Evolutionary conservation across 345 rosid species (phyloP).

Genomic region (Dipteronia sinensis): DNA sequence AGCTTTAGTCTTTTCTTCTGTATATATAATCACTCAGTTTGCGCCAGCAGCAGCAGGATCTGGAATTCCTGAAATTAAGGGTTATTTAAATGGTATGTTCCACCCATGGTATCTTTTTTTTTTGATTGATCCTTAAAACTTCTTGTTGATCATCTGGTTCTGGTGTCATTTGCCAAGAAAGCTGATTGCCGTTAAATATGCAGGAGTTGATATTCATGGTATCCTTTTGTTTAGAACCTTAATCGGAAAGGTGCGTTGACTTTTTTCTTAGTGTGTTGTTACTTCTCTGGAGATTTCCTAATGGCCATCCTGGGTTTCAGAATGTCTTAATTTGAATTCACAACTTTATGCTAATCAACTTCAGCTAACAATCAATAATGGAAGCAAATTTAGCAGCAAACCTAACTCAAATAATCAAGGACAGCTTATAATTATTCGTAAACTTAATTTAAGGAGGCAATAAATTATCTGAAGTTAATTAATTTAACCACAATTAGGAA

Average conservation of each 20-base stretch:
- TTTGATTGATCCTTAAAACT: background rate
- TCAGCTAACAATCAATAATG: background rate
- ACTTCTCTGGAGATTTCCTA: background rate
- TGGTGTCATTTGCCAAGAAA: slow-evolving; percentile 9
- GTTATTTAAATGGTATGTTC: slow-evolving; percentile 85
- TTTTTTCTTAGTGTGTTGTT: slow-evolving; percentile 13
- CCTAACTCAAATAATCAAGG: background rate
- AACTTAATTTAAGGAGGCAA: background rate
- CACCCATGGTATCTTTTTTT: background rate
- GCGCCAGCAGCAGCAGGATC: slow-evolving; percentile 99
- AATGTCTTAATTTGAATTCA: background rate
- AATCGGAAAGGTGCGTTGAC: slow-evolving; percentile 78
- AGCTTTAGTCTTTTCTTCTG: slow-evolving; percentile 86
- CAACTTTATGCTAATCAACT: background rate
- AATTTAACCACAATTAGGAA: background rate
- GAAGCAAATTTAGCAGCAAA: background rate
- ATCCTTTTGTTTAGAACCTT: slow-evolving; percentile 93
- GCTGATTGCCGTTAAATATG: slow-evolving; percentile 15
- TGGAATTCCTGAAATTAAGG: slow-evolving; percentile 98
- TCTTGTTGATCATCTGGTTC: background rate
- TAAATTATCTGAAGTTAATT: background rate
- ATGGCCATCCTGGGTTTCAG: background rate
- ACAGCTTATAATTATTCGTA: background rate
- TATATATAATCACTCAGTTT: slow-evolving; percentile 76
- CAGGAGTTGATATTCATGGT: slow-evolving; percentile 90